These are phyloP conservation scores for Penicillium corylophilum DNA, from an alignment of 2,329 filamentous ascomycete genomes.

Conservation along the genomic window DNA sequence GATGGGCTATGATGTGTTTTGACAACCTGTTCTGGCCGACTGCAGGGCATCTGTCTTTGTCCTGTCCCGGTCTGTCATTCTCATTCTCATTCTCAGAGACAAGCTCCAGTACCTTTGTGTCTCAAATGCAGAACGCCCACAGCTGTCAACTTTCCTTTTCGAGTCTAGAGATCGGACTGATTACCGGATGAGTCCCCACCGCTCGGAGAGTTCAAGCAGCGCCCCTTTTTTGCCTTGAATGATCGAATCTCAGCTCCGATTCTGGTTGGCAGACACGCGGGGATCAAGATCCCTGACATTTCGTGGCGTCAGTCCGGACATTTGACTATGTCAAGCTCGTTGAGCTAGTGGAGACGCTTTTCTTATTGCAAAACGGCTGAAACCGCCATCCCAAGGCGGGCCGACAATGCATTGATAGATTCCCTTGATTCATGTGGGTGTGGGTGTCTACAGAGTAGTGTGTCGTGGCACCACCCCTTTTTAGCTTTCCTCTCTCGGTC, in stretches of 20 bases:
- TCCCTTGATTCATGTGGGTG: background rate
- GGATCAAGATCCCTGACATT: slow-evolving; percentile 9
- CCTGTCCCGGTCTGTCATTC: background rate
- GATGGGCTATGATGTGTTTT: background rate
- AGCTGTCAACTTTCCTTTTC: slow-evolving; percentile 34
- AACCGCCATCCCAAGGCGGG: background rate
- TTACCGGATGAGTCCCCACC: slow-evolving; percentile 24
- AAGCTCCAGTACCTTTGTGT: background rate
- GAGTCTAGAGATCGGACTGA: slow-evolving; percentile 31
- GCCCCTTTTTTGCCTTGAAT: slow-evolving; percentile 6
- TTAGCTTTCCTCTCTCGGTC: too few relatives aligned
- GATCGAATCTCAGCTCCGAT: background rate
- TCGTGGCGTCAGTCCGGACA: slow-evolving; percentile 21
- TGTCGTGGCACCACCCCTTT: background rate
- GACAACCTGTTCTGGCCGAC: slow-evolving; percentile 3
- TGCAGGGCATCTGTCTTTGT: slow-evolving; percentile 5
- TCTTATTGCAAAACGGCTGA: background rate
- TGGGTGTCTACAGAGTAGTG: background rate
- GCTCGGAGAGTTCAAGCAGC: slow-evolving; percentile 19
- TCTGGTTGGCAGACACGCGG: background rate
- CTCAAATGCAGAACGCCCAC: slow-evolving; percentile 17
- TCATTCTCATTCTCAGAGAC: background rate
- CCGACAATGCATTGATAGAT: background rate
- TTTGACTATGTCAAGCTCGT: slow-evolving; percentile 18
- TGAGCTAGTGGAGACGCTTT: background rate